A percentile compares a stretch with the other conserved stretches of the same genome.
These are phyloP conservation scores for Endothia cerciana DNA, from an alignment of 2,329 filamentous ascomycete species.

Conservation along the genomic window DNA sequence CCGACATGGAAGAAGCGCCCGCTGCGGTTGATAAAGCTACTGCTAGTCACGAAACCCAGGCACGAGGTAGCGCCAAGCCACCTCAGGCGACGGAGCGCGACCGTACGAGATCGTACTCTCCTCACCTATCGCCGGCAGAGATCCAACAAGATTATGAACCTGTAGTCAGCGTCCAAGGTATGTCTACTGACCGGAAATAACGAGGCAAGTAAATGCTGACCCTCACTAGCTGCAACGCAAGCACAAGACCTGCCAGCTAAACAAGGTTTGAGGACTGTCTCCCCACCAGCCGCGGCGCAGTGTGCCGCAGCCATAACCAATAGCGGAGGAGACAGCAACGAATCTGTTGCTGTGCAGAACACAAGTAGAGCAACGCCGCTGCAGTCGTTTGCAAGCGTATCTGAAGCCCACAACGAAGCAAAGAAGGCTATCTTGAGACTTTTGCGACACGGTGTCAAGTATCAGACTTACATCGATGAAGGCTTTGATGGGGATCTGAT, in stretches of 20 bases:
- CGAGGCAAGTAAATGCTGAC: conserved; percentile 10
- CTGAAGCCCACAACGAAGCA: conserved; percentile 60
- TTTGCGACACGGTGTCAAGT: conserved; percentile 70
- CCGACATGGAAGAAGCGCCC: conserved; percentile 34
- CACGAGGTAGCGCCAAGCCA: conserved; percentile 22
- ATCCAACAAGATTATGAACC: conserved; percentile 37
- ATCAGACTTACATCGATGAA: conserved; percentile 72
- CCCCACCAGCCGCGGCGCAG: background rate
- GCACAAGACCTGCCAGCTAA: background rate
- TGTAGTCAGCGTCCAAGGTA: conserved; percentile 6
- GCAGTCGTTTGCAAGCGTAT: conserved; percentile 36
- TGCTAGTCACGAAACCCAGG: conserved; percentile 21
- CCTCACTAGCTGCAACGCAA: background rate
- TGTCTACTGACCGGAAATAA: background rate
- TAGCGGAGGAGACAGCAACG: background rate
- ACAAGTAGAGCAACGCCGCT: background rate
- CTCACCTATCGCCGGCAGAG: conserved; percentile 55
- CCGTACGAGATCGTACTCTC: conserved; percentile 57
- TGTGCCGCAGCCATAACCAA: background rate
- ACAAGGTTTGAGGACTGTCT: background rate
- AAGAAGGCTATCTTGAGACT: conserved; percentile 70
- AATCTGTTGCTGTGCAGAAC: background rate
- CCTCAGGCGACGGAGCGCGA: conserved; percentile 43
- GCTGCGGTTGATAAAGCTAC: conserved; percentile 25
- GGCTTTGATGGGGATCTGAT: conserved; percentile 69